These are phyloP conservation scores for Marasmius sp. DNA, from an alignment of 1,284 basidiomycete genomes.

Conservation along the genomic window DNA sequence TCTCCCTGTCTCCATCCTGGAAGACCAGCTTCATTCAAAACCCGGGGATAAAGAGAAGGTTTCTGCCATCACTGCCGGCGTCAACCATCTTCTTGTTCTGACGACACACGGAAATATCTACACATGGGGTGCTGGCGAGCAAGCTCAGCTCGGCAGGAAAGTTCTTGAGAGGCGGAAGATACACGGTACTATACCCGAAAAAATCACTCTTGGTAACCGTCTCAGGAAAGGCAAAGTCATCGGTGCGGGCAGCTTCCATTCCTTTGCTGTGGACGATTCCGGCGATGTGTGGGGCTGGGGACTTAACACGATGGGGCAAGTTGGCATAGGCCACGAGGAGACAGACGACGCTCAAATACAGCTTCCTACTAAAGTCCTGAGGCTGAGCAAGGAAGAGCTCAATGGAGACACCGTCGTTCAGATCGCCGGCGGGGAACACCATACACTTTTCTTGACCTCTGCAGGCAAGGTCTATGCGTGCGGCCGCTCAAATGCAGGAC, in stretches of 20 bases:
- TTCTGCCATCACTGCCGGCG: conserved; percentile 76
- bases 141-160: conserved; percentile 84
- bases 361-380: conserved; percentile 67
- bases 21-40: conserved; percentile 47
- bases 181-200: conserved; percentile 81
- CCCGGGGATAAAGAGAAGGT: conserved; percentile 74
- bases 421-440: conserved; percentile 80
- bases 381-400: conserved; percentile 68
- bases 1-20: conserved; percentile 69
- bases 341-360: conserved; percentile 58
- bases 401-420: conserved; percentile 68
- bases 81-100: conserved; percentile 86
- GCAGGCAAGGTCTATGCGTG: conserved; percentile 84
- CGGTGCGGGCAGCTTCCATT: conserved; percentile 83
- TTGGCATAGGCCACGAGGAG: conserved; percentile 42
- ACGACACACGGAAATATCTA: conserved; percentile 85
- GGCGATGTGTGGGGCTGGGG: conserved; percentile 93
- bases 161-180: conserved; percentile 84
- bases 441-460: conserved; percentile 84
- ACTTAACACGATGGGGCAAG: conserved; percentile 68
- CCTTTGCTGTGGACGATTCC: conserved; percentile 83
- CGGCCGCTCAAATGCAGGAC: conserved; percentile 77
- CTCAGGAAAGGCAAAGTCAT: conserved; percentile 72
- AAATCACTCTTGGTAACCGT: conserved; percentile 70
- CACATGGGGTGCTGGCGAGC: conserved; percentile 86